These are phyloP conservation scores for Penicillium sp. DNA, from an alignment of 2,329 filamentous ascomycete genomes.

Conservation along the genomic window DNA sequence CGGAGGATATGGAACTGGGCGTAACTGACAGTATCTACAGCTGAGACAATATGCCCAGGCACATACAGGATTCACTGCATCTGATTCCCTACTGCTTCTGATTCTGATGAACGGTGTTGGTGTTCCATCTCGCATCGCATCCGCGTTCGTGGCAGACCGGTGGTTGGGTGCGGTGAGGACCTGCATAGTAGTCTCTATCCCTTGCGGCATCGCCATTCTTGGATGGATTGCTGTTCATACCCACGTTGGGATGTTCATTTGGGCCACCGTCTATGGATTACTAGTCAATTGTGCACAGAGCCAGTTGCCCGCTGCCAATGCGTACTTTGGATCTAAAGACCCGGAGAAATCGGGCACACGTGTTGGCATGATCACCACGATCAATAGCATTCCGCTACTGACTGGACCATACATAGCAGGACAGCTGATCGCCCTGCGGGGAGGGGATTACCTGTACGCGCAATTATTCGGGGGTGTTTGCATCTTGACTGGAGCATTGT, in stretches of 20 bases:
- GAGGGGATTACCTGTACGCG: slow-evolving; percentile 46
- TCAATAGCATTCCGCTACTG: slow-evolving; percentile 47
- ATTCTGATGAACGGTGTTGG: slow-evolving; percentile 10
- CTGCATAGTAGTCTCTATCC: slow-evolving; percentile 12
- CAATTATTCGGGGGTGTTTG: slow-evolving; percentile 46
- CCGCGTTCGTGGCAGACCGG: slow-evolving; percentile 8
- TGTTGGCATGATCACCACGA: slow-evolving; percentile 50
- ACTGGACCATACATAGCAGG: slow-evolving; percentile 51
- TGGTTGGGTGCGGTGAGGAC: slow-evolving; percentile 10
- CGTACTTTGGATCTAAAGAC: slow-evolving; percentile 46
- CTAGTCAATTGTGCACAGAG: slow-evolving; percentile 48
- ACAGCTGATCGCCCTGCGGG: slow-evolving; percentile 42
- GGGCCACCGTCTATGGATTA: slow-evolving; percentile 47
- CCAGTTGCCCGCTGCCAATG: slow-evolving; percentile 43
- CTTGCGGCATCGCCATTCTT: slow-evolving; percentile 9
- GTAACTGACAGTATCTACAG: neutral
- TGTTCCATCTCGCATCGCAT: slow-evolving; percentile 6
- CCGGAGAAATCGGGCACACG: slow-evolving; percentile 48
- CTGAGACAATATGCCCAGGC: slow-evolving; percentile 6
- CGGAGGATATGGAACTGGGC: neutral
- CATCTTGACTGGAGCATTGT: slow-evolving; percentile 10
- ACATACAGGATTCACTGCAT: neutral
- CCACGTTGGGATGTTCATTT: slow-evolving; percentile 38
- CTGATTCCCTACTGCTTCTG: slow-evolving; percentile 5
- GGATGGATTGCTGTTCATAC: slow-evolving; percentile 10